Evolutionary conservation across 768 basidiomycete species (phyloP).

Genomic region (Mycena leptocephala): DNA sequence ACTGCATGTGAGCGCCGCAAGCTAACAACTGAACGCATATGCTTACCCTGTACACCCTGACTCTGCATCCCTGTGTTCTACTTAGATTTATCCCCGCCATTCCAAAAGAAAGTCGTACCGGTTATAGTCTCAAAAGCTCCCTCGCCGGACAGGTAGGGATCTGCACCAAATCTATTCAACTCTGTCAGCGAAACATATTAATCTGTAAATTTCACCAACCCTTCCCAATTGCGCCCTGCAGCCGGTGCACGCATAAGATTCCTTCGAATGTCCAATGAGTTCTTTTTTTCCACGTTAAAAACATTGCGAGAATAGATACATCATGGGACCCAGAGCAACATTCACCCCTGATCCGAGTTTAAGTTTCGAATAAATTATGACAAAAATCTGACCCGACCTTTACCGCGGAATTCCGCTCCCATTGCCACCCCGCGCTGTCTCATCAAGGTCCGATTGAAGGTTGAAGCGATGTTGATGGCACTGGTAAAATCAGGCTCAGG

Average conservation of each 20-base stretch:
- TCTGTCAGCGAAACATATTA: neutral
- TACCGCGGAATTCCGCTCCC: conserved; percentile 61
- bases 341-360: conserved; percentile 45
- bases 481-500: conserved; percentile 28
- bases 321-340: conserved; percentile 48
- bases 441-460: conserved; percentile 56
- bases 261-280: conserved; percentile 15
- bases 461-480: conserved; percentile 49
- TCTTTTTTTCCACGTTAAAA: no score
- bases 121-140: conserved; percentile 30
- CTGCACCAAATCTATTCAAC: conserved; percentile 46
- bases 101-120: neutral
- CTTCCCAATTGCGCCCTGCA: conserved; percentile 51
- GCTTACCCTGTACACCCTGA: conserved; percentile 47
- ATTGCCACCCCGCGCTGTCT: conserved; percentile 59
- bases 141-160: conserved; percentile 60
- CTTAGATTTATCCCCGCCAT: conserved; percentile 43
- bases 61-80: conserved; percentile 56
- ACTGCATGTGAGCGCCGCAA: no score
- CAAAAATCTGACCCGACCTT: conserved; percentile 44
- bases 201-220: conserved; percentile 34
- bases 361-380: neutral
- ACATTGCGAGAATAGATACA: conserved; percentile 33
- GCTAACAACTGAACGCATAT: neutral
- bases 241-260: conserved; percentile 46